Percentiles rank a stretch among this genome's conserved stretches.
Conservation (phyloP, 768 basidiomycete species). For the Tricholoma sp. region DNA sequence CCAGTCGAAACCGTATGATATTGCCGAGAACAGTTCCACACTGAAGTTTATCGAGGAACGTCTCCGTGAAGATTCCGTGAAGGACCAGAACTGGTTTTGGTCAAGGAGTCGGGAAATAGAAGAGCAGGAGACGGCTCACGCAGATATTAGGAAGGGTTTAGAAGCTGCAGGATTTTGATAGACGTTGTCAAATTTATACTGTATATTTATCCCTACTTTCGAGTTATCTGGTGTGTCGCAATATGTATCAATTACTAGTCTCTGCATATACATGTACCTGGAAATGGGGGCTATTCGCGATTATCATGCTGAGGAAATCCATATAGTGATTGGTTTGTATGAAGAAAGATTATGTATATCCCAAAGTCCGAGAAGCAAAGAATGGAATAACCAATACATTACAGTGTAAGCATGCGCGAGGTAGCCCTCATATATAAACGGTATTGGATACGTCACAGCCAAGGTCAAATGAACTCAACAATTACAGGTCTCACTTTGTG, state of each 20-base stretch:
- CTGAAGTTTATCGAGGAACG: constrained; percentile 43
- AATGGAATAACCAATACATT: constrained; percentile 25
- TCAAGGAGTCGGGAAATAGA: constrained; percentile 55
- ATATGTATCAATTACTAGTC: background rate
- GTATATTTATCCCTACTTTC: background rate
- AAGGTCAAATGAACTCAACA: constrained; percentile 41
- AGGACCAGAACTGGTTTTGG: constrained; percentile 53
- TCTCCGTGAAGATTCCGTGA: constrained; percentile 33
- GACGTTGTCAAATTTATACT: background rate
- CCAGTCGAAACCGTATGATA: constrained; percentile 47
- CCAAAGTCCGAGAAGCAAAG: constrained; percentile 31
- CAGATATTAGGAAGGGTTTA: constrained; percentile 62
- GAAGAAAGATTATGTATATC: constrained; percentile 33
- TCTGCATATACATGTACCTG: background rate
- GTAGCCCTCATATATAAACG: constrained; percentile 16
- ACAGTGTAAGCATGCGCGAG: constrained; percentile 22
- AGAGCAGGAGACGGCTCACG: constrained; percentile 52
- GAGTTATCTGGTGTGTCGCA: background rate
- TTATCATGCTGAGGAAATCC: constrained; percentile 5
- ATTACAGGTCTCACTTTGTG: constrained; percentile 68
- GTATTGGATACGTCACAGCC: constrained; percentile 8
- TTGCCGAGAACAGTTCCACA: constrained; percentile 40
- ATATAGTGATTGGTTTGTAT: constrained; percentile 12
- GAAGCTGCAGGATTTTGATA: constrained; percentile 61
- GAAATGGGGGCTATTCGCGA: background rate